Percentiles rank a stretch among this genome's conserved stretches.
Evolutionary conservation across 345 rosid species (phyloP).

Genomic region (Clarkia xantiana): DNA sequence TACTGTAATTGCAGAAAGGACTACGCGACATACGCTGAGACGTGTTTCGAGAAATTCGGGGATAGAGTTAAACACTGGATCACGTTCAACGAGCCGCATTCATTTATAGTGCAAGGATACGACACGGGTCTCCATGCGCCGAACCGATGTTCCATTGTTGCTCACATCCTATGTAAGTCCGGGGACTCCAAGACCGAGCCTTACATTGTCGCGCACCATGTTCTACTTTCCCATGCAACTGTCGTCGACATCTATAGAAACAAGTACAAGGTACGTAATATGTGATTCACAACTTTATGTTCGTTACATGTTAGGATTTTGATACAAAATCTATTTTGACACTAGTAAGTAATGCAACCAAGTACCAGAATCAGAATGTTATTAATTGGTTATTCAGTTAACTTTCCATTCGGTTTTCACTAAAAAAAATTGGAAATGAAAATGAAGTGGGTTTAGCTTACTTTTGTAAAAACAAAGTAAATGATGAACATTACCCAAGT

Average conservation of each 20-base stretch:
- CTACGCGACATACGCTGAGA: constrained; percentile 63
- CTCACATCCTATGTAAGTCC: constrained; percentile 40
- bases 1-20: constrained; percentile 36
- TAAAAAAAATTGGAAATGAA: no score
- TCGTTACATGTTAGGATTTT: background rate
- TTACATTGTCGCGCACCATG: constrained; percentile 73
- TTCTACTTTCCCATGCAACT: constrained; percentile 53
- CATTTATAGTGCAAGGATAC: constrained; percentile 71
- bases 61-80: constrained; percentile 92
- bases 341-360: no score
- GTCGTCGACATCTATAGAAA: constrained; percentile 48
- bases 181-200: constrained; percentile 95
- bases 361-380: no score
- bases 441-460: no score
- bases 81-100: constrained; percentile 88
- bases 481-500: no score
- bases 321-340: no score
- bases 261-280: constrained; percentile 47
- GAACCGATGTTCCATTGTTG: constrained; percentile 66
- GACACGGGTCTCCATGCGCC: constrained; percentile 86
- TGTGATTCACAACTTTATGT: background rate
- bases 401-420: no score
- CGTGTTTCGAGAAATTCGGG: constrained; percentile 75
- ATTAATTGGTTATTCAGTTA: no score
- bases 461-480: no score